Percentiles rank a stretch among this genome's conserved stretches.
Conservation (phyloP, 2,329 filamentous ascomycete genomes). For the Trichoderma simmonsii region DNA sequence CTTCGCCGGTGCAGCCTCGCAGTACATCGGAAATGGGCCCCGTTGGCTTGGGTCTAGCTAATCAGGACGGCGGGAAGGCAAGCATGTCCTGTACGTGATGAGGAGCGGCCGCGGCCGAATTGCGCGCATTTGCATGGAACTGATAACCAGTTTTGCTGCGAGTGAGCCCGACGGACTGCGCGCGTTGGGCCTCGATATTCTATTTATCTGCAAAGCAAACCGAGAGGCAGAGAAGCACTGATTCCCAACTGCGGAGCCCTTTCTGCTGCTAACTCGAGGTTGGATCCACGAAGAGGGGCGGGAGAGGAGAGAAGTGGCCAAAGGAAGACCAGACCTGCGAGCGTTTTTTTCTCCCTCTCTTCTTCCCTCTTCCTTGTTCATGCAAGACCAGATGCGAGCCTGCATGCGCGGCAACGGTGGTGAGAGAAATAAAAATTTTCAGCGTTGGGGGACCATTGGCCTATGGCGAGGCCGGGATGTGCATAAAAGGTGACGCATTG, state of each 20-base stretch:
- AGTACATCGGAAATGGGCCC: constrained; percentile 6
- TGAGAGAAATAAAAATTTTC: constrained; percentile 2
- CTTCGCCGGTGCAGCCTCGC: not conserved
- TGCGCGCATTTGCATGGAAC: constrained; percentile 15
- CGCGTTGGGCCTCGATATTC: constrained; percentile 5
- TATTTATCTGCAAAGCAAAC: not conserved
- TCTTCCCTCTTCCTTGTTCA: not conserved
- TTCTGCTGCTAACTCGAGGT: not conserved
- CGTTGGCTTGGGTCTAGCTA: not conserved
- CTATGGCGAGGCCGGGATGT: not conserved
- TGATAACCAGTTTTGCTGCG: not conserved
- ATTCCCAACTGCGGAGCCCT: constrained; percentile 16
- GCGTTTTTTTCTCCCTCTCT: not conserved
- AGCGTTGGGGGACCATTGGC: not conserved
- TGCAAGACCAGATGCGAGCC: not conserved
- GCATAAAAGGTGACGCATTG: constrained; percentile 6
- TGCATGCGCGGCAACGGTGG: not conserved
- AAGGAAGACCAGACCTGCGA: not conserved
- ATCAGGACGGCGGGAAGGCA: constrained; percentile 2
- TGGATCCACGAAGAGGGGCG: not conserved
- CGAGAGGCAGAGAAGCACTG: constrained; percentile 6
- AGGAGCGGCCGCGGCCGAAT: constrained; percentile 15
- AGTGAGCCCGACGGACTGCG: constrained; percentile 10
- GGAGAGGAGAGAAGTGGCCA: not conserved
- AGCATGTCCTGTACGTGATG: constrained; percentile 9